Evolutionary conservation across 495 filamentous ascomycete genomes (phyloP).

Genomic region (Pyrenopolyporus hunteri): DNA sequence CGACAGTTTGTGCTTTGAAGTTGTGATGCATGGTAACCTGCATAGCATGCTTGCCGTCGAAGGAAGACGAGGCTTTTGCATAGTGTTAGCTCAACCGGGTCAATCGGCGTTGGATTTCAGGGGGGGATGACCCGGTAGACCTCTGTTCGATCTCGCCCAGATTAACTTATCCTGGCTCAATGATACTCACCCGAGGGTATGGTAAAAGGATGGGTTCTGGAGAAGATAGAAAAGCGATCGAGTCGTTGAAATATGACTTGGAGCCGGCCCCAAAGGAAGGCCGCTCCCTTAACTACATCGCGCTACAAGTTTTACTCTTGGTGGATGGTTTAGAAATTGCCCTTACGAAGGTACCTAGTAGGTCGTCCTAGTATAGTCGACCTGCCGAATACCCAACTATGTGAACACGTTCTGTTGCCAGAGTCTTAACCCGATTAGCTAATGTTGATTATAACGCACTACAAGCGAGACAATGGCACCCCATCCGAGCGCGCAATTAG

Average conservation of each 20-base stretch:
- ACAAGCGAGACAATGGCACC: not conserved
- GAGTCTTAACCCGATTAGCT: not conserved
- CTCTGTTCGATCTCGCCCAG: not conserved
- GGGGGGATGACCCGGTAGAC: not conserved
- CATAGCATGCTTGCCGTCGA: not conserved
- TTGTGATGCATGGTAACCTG: not conserved
- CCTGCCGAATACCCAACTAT: conserved; percentile 1
- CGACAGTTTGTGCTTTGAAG: conserved; percentile 1
- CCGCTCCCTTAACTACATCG: too few species aligned
- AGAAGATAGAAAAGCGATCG: not conserved
- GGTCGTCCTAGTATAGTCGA: not conserved
- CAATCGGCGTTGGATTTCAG: not conserved
- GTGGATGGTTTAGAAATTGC: too few species aligned
- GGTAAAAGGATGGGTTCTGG: not conserved
- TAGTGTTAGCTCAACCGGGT: not conserved
- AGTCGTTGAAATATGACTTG: not conserved
- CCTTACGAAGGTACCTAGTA: too few species aligned
- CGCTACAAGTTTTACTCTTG: too few species aligned
- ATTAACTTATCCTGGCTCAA: not conserved
- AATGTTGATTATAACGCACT: not conserved
- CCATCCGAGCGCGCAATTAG: conserved; percentile 1
- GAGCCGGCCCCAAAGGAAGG: too few species aligned
- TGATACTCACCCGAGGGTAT: not conserved
- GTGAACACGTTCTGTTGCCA: not conserved
- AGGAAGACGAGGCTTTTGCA: conserved; percentile 7